Conservation (phyloP, 139 green algal species). For the Asterochloris sp. region DNA sequence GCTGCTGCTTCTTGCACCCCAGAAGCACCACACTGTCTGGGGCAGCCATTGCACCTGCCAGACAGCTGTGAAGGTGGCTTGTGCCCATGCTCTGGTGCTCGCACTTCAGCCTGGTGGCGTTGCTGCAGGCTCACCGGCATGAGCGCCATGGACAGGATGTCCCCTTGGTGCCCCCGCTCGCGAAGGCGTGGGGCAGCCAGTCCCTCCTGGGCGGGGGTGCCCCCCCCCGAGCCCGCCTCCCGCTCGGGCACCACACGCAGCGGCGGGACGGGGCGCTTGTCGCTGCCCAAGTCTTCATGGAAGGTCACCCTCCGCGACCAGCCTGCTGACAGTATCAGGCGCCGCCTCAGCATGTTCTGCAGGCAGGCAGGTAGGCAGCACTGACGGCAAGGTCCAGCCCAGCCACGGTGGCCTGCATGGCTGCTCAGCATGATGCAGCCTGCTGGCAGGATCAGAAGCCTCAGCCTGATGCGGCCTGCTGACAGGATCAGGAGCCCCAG, state of each 20-base stretch:
- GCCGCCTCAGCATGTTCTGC: constrained; percentile 22
- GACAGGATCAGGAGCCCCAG: constrained; percentile 15
- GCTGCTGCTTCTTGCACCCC: too few relatives aligned
- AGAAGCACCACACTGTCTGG: too few relatives aligned
- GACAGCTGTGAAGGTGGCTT: too few relatives aligned
- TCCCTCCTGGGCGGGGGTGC: too few relatives aligned
- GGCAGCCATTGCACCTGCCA: too few relatives aligned
- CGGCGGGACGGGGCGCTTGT: constrained; percentile 24
- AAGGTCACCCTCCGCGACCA: constrained; percentile 61
- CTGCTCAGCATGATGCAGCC: background rate
- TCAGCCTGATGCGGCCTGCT: background rate
- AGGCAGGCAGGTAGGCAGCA: constrained; percentile 12
- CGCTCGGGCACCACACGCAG: constrained; percentile 35
- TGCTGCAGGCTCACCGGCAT: too few relatives aligned
- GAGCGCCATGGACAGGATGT: too few relatives aligned
- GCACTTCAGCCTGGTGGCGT: too few relatives aligned
- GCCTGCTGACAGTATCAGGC: constrained; percentile 52
- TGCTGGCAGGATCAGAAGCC: constrained; percentile 18
- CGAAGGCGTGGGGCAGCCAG: too few relatives aligned
- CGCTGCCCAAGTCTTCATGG: constrained; percentile 44
- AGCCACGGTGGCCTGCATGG: background rate
- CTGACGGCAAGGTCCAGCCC: background rate
- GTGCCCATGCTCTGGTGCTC: too few relatives aligned
- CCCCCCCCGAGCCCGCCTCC: constrained; percentile 9
- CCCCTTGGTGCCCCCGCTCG: too few relatives aligned